Evolutionary conservation across 352 stramenopile species (phyloP).

Genomic region (Pythium apleroticum): DNA sequence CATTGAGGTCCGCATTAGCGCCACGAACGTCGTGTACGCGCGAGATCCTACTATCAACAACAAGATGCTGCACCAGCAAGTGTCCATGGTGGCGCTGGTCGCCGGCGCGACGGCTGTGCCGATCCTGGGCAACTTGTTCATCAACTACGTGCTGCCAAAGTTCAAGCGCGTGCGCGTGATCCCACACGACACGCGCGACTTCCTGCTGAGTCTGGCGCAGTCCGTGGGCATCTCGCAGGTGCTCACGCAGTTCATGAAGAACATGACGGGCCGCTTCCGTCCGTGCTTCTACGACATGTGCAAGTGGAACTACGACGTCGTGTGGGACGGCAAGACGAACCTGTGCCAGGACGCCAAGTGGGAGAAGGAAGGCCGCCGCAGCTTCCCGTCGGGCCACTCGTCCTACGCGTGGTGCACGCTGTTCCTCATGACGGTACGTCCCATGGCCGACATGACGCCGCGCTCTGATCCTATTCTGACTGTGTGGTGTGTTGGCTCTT

Average conservation of each 20-base stretch:
- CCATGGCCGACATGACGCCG: too few relatives aligned
- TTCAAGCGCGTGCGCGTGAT: conserved; percentile 52
- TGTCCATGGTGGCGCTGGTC: conserved; percentile 51
- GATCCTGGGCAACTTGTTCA: conserved; percentile 46
- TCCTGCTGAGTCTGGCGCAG: conserved; percentile 58
- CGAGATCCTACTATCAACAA: conserved; percentile 59
- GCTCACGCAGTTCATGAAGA: conserved; percentile 73
- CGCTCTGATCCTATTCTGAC: too few relatives aligned
- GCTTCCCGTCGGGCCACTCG: conserved; percentile 74
- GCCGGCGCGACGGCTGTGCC: conserved; percentile 38
- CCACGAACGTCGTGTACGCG: conserved; percentile 46
- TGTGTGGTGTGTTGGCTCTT: too few relatives aligned
- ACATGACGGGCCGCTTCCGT: conserved; percentile 63
- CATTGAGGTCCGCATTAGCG: conserved; percentile 50
- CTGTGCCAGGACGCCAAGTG: conserved; percentile 45
- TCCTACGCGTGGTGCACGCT: conserved; percentile 74
- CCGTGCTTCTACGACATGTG: conserved; percentile 81
- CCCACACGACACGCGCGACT: conserved; percentile 70
- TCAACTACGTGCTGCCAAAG: conserved; percentile 57
- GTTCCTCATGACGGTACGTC: conserved; percentile 65
- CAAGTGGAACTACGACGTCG: conserved; percentile 56
- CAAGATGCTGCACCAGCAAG: conserved; percentile 57
- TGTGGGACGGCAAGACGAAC: conserved; percentile 69
- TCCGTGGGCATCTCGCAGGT: conserved; percentile 52
- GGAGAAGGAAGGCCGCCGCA: conserved; percentile 66